A percentile compares a stretch with the other conserved stretches of the same genome.
These are phyloP conservation scores for Friedmanniomyces endolithicus DNA, from an alignment of 495 filamentous ascomycete genomes.

Conservation along the genomic window DNA sequence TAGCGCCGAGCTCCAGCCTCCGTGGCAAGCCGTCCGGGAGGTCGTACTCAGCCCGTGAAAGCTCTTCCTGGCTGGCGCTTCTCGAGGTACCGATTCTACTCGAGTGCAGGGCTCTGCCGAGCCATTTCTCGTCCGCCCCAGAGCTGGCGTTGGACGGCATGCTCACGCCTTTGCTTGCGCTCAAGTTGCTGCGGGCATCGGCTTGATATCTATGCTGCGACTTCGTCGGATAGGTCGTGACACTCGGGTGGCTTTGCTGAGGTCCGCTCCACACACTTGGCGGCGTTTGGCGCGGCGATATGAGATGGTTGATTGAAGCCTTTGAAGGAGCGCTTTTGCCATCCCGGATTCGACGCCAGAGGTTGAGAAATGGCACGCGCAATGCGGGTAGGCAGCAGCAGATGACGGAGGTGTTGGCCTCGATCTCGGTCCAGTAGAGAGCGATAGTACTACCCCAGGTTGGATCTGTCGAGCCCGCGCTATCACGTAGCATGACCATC, in stretches of 20 bases:
- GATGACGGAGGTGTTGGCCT: conserved; percentile 10
- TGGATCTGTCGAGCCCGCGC: conserved; percentile 4
- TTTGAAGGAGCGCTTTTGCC: not conserved
- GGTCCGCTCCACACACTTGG: not conserved
- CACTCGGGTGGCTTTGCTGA: not conserved
- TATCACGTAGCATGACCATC: conserved; percentile 8
- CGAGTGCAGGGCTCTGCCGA: not conserved
- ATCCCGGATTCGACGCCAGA: conserved; percentile 3
- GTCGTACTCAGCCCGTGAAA: not conserved
- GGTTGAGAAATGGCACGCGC: conserved; percentile 4
- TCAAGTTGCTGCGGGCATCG: not conserved
- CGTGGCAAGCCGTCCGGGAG: not conserved
- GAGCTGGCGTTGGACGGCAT: not conserved
- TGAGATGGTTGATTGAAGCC: not conserved
- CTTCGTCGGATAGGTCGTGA: not conserved
- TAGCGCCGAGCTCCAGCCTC: not conserved
- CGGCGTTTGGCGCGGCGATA: not conserved
- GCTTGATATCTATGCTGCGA: not conserved
- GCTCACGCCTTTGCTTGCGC: not conserved
- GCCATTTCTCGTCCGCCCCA: not conserved
- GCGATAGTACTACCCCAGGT: conserved; percentile 9
- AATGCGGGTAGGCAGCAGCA: conserved; percentile 7
- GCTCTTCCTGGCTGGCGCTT: not conserved
- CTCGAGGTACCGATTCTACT: not conserved
- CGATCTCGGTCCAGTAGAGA: conserved; percentile 11